A percentile compares a stretch with the other conserved stretches of the same genome.
phyloP scores from a whole-genome alignment of 2,329 filamentous ascomycete genomes.

The Fusarium secorum region DNA sequence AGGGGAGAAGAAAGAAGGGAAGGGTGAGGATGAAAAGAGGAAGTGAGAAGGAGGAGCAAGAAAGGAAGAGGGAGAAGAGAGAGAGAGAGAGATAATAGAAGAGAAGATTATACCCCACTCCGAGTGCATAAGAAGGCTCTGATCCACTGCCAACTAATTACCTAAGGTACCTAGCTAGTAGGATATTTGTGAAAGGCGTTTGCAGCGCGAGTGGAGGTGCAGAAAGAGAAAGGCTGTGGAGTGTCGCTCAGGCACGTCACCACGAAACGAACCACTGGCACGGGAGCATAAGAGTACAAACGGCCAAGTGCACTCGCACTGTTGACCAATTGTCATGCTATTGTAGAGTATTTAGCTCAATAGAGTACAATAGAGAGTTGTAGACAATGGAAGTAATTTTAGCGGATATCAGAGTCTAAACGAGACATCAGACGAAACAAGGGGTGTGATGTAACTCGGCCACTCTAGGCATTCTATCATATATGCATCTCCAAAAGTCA shows the following conservation, averaged over 20 bases:
- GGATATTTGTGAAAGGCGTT: neutral
- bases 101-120: neutral
- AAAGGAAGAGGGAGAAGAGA: neutral
- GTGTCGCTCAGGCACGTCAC: neutral
- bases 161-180: neutral
- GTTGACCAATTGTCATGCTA: neutral
- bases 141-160: constrained; percentile 7
- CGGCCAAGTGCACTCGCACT: neutral
- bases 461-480: neutral
- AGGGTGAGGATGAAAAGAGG: neutral
- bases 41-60: neutral
- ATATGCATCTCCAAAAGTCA: no score
- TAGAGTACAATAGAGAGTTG: neutral
- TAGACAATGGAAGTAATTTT: neutral
- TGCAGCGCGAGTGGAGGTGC: neutral
- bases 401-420: neutral
- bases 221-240: neutral
- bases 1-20: neutral
- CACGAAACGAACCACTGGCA: neutral
- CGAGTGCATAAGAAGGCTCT: neutral
- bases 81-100: neutral
- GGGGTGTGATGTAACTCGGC: neutral
- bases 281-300: neutral
- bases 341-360: neutral
- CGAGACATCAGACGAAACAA: neutral